These are phyloP conservation scores for Fusarium nygamai DNA, from an alignment of 2,329 filamentous ascomycete species.

Conservation along the genomic window DNA sequence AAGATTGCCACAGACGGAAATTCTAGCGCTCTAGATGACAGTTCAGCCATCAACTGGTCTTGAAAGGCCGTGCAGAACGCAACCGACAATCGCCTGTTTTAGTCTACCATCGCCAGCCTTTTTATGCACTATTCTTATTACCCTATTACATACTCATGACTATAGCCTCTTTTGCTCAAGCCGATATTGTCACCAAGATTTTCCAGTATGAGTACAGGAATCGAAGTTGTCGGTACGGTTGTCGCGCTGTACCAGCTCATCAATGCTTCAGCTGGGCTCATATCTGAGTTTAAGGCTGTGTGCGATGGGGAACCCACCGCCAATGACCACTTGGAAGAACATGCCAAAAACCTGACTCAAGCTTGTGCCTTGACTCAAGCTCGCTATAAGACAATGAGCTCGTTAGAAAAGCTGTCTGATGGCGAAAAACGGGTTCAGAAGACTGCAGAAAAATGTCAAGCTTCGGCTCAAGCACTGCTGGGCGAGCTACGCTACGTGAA, in stretches of 20 bases:
- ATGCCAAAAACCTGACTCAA: background rate
- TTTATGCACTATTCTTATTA: background rate
- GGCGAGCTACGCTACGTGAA: background rate
- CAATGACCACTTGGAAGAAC: background rate
- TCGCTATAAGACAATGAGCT: background rate
- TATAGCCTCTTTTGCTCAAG: accelerated
- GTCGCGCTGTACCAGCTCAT: constrained; percentile 10
- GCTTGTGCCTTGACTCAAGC: background rate
- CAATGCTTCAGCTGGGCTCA: background rate
- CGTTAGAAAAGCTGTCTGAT: background rate
- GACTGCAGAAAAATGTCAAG: background rate
- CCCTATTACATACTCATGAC: accelerated
- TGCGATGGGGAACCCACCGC: constrained; percentile 1
- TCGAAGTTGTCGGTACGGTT: background rate
- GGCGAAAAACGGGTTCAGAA: background rate
- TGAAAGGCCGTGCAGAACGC: background rate
- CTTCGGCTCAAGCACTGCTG: background rate
- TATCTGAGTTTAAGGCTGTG: background rate
- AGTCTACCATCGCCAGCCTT: accelerated
- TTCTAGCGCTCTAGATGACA: accelerated
- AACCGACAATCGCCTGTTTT: background rate
- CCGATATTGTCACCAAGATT: accelerated
- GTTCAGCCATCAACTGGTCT: accelerated
- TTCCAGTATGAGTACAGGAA: background rate
- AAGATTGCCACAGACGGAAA: background rate